Evolutionary conservation across 345 rosid genomes (phyloP).

Genomic region (Chamaenerion angustifolium): DNA sequence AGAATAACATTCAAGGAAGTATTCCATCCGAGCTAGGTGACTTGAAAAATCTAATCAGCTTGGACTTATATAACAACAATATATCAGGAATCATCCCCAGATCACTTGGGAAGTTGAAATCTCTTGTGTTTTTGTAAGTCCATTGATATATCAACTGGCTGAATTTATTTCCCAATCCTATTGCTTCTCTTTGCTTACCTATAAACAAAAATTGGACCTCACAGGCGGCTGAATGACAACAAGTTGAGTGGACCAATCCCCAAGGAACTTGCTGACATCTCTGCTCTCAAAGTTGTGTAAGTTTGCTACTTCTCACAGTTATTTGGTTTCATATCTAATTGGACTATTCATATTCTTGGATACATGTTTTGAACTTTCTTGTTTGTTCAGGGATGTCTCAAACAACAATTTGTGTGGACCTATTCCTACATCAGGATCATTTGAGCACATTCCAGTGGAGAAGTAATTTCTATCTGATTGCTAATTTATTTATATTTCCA

Average conservation of each 20-base stretch:
- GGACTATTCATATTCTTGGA: not conserved
- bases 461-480: constrained; percentile 28
- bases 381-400: constrained; percentile 61
- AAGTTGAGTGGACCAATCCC: constrained; percentile 51
- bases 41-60: constrained; percentile 77
- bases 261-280: constrained; percentile 37
- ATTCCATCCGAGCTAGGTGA: constrained; percentile 73
- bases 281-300: constrained; percentile 65
- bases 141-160: not conserved
- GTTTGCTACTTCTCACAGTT: constrained; percentile 9
- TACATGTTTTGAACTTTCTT: not conserved
- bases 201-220: constrained; percentile 3
- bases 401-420: constrained; percentile 90
- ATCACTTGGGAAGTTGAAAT: constrained; percentile 69
- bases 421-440: constrained; percentile 80
- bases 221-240: constrained; percentile 58
- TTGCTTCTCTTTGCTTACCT: not conserved
- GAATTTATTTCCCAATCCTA: not conserved
- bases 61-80: constrained; percentile 92
- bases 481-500: not conserved
- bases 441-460: constrained; percentile 64
- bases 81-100: constrained; percentile 67
- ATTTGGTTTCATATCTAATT: not conserved
- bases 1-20: constrained; percentile 71
- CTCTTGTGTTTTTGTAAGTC: constrained; percentile 89